Evolutionary conservation across 768 basidiomycete species (phyloP).

Genomic region (Rhodocollybia butyracea): DNA sequence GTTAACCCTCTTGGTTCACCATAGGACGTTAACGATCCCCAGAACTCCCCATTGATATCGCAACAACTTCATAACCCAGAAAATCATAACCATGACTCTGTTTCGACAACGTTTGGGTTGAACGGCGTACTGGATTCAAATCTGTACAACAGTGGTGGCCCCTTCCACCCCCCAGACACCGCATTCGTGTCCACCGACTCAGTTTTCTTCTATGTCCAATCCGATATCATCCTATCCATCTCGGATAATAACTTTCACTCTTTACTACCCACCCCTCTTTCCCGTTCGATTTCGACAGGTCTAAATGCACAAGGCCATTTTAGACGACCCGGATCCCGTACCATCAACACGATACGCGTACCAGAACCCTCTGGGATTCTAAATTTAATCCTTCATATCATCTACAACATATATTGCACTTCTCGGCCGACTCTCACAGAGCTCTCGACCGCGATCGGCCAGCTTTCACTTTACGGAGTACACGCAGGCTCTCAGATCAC

Average conservation of each 20-base stretch:
- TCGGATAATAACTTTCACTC: constrained; percentile 66
- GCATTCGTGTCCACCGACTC: constrained; percentile 68
- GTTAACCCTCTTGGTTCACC: too few species aligned
- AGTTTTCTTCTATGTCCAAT: constrained; percentile 84
- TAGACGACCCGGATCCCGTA: too few species aligned
- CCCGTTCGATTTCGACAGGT: too few species aligned
- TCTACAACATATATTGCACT: constrained; percentile 70
- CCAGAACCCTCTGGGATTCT: constrained; percentile 58
- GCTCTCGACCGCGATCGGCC: constrained; percentile 52
- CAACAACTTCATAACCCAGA: too few species aligned
- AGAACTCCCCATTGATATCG: too few species aligned
- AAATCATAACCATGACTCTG: too few species aligned
- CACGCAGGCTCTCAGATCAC: constrained; percentile 41
- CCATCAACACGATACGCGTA: too few species aligned
- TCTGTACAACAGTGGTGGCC: too few species aligned
- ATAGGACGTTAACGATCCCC: too few species aligned
- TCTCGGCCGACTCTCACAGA: constrained; percentile 66
- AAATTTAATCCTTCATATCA: constrained; percentile 68
- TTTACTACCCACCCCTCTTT: constrained; percentile 51
- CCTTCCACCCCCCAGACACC: constrained; percentile 62
- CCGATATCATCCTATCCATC: constrained; percentile 47
- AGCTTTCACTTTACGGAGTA: constrained; percentile 60
- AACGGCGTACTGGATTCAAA: too few species aligned
- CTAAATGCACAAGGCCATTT: too few species aligned
- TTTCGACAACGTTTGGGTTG: too few species aligned